Percentiles rank a stretch among this genome's conserved stretches.
These are phyloP conservation scores for Artemisia annua DNA, from an alignment of 129 eudicot species.

Conservation along the genomic window DNA sequence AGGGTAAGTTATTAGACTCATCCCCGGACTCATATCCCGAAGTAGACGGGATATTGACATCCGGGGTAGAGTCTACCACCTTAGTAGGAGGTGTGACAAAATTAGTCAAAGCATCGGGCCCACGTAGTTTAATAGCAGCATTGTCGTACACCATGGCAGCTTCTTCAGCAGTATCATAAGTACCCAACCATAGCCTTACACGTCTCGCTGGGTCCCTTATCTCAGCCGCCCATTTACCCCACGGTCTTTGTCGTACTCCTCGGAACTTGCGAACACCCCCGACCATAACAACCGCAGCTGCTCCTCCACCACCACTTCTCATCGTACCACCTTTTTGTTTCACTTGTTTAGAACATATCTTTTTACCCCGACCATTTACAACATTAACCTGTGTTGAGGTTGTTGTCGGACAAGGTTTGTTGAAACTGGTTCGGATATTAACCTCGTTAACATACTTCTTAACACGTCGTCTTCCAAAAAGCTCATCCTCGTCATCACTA, in stretches of 20 bases:
- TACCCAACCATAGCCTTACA: slow-evolving; percentile 82
- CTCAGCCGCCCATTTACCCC: slow-evolving; percentile 99
- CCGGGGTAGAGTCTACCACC: slow-evolving; percentile 28
- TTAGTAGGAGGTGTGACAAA: slow-evolving; percentile 58
- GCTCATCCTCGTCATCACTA: slow-evolving; percentile 73
- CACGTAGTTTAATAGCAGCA: slow-evolving; percentile 94
- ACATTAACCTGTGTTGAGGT: no score
- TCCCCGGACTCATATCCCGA: slow-evolving; percentile 82
- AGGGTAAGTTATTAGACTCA: slow-evolving; percentile 53
- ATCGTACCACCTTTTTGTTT: slow-evolving; percentile 26
- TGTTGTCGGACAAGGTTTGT: background rate
- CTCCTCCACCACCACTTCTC: slow-evolving; percentile 19
- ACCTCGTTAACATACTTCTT: slow-evolving; percentile 63
- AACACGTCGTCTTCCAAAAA: slow-evolving; percentile 62
- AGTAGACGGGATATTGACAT: slow-evolving; percentile 40
- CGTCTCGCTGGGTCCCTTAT: slow-evolving; percentile 81
- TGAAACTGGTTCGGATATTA: slow-evolving; percentile 36
- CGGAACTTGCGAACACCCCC: slow-evolving; percentile 62
- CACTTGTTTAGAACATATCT: background rate
- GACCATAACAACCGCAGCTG: slow-evolving; percentile 21
- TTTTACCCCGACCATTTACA: slow-evolving; percentile 26
- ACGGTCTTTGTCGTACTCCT: slow-evolving; percentile 90
- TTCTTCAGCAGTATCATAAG: slow-evolving; percentile 91
- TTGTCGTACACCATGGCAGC: slow-evolving; percentile 98
- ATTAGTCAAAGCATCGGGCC: slow-evolving; percentile 87